phyloP scores from a whole-genome alignment of 176 grass and related monocot genomes.

The Oryza nivara region DNA sequence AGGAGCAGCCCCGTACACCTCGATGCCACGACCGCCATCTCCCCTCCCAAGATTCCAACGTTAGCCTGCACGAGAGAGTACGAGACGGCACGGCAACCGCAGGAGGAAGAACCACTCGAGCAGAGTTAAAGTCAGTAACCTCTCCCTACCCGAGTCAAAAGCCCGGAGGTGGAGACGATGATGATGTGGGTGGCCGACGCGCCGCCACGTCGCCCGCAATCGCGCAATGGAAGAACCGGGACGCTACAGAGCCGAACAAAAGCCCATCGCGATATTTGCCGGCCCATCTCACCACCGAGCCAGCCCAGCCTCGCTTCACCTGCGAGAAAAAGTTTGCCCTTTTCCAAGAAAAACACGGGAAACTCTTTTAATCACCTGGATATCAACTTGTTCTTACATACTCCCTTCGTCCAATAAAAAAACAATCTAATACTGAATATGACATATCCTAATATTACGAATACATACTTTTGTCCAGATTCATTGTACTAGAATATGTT shows the following conservation, averaged over 20 bases:
- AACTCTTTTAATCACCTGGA: too few relatives aligned
- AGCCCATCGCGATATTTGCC: not conserved
- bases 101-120: not conserved
- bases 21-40: slow-evolving; percentile 69
- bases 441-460: too few relatives aligned
- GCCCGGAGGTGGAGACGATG: slow-evolving; percentile 3
- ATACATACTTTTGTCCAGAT: too few relatives aligned
- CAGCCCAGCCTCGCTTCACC: not conserved
- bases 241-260: not conserved
- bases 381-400: too few relatives aligned
- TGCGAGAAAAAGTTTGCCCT: not conserved
- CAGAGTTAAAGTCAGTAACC: not conserved
- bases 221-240: not conserved
- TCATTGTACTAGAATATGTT: too few relatives aligned
- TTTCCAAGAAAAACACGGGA: not conserved
- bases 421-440: too few relatives aligned
- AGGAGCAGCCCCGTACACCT: slow-evolving; percentile 58
- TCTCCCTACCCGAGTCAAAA: slow-evolving; percentile 16
- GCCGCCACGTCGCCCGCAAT: slow-evolving; percentile 39
- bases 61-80: not conserved
- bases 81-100: too few relatives aligned
- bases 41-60: not conserved
- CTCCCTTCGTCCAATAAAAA: too few relatives aligned
- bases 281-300: not conserved
- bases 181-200: slow-evolving; percentile 40